Evolutionary conservation across 129 eudicot species (phyloP).

Genomic region (Apium graveolens): DNA sequence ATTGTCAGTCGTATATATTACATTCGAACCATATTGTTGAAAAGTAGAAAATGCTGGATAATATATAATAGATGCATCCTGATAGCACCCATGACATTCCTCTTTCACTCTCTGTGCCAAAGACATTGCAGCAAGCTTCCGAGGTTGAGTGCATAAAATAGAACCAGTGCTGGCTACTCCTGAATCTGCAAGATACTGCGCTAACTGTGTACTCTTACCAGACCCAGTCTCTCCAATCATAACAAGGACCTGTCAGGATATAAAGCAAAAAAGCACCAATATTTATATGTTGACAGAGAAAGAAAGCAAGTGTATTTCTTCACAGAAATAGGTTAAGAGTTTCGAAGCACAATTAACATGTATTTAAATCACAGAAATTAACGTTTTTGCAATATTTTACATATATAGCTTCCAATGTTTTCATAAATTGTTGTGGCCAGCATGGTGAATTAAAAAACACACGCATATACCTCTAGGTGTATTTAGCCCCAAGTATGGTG

Average conservation of each 20-base stretch:
- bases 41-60: constrained; percentile 47
- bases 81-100: constrained; percentile 63
- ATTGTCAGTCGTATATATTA: constrained; percentile 80
- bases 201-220: constrained; percentile 93
- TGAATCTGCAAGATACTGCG: constrained; percentile 89
- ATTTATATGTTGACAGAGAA: background rate
- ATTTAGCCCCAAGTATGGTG: background rate
- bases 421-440: background rate
- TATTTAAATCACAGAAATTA: background rate
- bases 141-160: constrained; percentile 89
- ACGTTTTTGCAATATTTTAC: background rate
- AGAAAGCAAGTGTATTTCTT: background rate
- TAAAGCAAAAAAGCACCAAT: background rate
- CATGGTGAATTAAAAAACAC: background rate
- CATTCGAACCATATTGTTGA: constrained; percentile 34
- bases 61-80: constrained; percentile 30
- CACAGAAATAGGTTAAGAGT: background rate
- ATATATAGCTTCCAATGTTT: background rate
- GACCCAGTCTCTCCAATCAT: constrained; percentile 93
- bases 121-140: constrained; percentile 87
- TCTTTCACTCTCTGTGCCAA: constrained; percentile 67
- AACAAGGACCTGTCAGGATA: constrained; percentile 54
- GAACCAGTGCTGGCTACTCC: constrained; percentile 51
- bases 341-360: background rate
- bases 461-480: background rate